These are phyloP conservation scores for Stephanodiscus minutulus DNA, from an alignment of 108 stramenopile genomes.

Conservation along the genomic window DNA sequence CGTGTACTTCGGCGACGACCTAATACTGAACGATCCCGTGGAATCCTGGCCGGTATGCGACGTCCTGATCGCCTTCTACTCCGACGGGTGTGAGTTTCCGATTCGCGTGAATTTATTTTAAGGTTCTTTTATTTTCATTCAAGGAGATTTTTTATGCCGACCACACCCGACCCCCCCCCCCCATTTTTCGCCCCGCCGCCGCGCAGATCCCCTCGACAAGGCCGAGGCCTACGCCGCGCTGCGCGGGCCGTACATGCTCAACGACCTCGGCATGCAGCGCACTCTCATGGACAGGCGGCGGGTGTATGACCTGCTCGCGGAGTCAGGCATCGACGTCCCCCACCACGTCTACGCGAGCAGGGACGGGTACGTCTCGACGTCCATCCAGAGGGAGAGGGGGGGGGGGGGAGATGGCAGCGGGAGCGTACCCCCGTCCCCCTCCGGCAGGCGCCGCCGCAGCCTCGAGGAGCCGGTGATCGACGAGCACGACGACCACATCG, in stretches of 20 bases:
- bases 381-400: not conserved
- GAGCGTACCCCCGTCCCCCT: not conserved
- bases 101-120: no score
- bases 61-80: conserved; percentile 95
- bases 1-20: conserved; percentile 91
- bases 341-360: conserved; percentile 87
- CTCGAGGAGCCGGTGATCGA: conserved; percentile 50
- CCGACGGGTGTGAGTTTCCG: conserved; percentile 60
- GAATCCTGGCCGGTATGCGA: conserved; percentile 95
- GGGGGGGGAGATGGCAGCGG: conserved; percentile 1
- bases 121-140: no score
- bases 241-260: conserved; percentile 88
- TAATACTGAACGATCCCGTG: conserved; percentile 85
- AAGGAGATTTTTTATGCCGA: no score
- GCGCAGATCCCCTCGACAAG: conserved; percentile 94
- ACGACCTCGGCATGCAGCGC: conserved; percentile 91
- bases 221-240: conserved; percentile 90
- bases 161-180: no score
- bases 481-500: conserved; percentile 95
- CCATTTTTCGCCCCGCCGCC: no score
- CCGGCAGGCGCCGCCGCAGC: no score
- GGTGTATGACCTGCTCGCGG: conserved; percentile 91
- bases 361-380: conserved; percentile 74
- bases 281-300: conserved; percentile 88
- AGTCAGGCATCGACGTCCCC: conserved; percentile 92